Evolutionary conservation across 2,329 filamentous ascomycete genomes (phyloP).

Genomic region (Ophiocordyceps polyrhachis-furcata): DNA sequence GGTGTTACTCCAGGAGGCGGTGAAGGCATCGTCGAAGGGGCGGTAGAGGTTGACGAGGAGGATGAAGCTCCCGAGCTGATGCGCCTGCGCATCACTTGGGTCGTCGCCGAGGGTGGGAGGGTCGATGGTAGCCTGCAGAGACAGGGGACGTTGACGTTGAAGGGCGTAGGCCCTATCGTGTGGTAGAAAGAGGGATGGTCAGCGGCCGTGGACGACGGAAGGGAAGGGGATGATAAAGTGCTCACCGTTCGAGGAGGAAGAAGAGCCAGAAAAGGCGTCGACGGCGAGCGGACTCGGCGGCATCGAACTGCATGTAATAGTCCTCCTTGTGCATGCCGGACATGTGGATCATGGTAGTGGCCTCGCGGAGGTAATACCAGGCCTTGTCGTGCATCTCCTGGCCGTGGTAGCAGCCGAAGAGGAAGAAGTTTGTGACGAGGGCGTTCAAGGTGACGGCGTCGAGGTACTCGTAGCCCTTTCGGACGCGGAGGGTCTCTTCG

Average conservation of each 20-base stretch:
- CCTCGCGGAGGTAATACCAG: slow-evolving; percentile 65
- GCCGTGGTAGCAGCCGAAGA: slow-evolving; percentile 55
- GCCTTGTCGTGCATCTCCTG: slow-evolving; percentile 57
- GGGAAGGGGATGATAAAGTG: not conserved
- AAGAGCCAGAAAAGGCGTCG: slow-evolving; percentile 57
- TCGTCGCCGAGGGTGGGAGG: slow-evolving; percentile 45
- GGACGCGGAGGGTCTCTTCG: slow-evolving; percentile 46
- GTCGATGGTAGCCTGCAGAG: slow-evolving; percentile 49
- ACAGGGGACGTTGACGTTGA: slow-evolving; percentile 49
- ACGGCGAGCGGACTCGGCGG: slow-evolving; percentile 40
- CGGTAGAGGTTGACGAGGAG: slow-evolving; percentile 44
- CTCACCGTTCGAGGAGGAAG: slow-evolving; percentile 50
- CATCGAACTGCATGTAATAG: slow-evolving; percentile 38
- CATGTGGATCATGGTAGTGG: slow-evolving; percentile 49
- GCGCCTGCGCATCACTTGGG: slow-evolving; percentile 31
- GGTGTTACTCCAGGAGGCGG: slow-evolving; percentile 48
- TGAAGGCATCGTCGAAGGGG: slow-evolving; percentile 46
- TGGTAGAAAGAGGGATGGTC: not conserved
- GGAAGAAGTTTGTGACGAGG: slow-evolving; percentile 58
- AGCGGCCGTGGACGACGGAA: not conserved
- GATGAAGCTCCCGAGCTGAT: slow-evolving; percentile 36
- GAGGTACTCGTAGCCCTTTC: slow-evolving; percentile 42
- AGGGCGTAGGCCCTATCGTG: slow-evolving; percentile 44
- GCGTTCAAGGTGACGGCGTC: slow-evolving; percentile 36
- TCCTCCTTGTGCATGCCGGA: slow-evolving; percentile 43